Evolutionary conservation across 1,139 yeast species (phyloP), one percentile per base, ranked within the genome.

Genomic region (Candida neerlandica): DNA sequence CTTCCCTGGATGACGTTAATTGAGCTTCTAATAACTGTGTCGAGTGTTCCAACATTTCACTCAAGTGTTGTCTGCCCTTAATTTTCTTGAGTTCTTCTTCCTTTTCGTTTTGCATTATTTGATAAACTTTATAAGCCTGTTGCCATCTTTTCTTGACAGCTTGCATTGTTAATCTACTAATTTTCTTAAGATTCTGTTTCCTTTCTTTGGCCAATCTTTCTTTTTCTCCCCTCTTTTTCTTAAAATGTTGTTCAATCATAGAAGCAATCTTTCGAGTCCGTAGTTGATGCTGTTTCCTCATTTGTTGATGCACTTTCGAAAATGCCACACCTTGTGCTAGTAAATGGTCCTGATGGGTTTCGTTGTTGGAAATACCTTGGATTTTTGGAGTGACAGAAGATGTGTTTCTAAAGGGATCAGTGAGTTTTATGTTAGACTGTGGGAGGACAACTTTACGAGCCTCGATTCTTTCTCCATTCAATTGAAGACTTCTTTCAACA

Each of bases 81-180:
- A 80, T 77, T 63, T 83, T 74, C 74, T 89, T 81, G 67, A 89
- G 71, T 66, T 83, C 86, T 55, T 86, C 94, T 52, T 78, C 84
- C 55, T 85, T 86, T 54, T 75, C 76, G 35, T 67, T 69, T 52
- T 76, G 80, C 46, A 79, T 73, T 41, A 70, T 77, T 46, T 75
- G 75, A 60, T 82, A 85, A 0, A 96, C 97, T 62, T 89, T 91
- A 55, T 86, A 89, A 2, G 98, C 99, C 49, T 92, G 78, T 26
- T 77, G 73, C 99, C 99, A 95, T 63, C 96, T 85, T 63, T 86
- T 90, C 69, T 86, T 86, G 9, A 94, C 96, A 34, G 94, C 92
- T 56, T 84, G 86, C 1, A 89, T 85, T 0, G 96, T 89, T 49
- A 84, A 77, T 58, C 91, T 82, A 29, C 97, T 96, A 33, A 92